A percentile compares a stretch with the other conserved stretches of the same genome.
phyloP scores from a whole-genome alignment of 1,284 basidiomycete species.

The Ceratobasidium sp. region DNA sequence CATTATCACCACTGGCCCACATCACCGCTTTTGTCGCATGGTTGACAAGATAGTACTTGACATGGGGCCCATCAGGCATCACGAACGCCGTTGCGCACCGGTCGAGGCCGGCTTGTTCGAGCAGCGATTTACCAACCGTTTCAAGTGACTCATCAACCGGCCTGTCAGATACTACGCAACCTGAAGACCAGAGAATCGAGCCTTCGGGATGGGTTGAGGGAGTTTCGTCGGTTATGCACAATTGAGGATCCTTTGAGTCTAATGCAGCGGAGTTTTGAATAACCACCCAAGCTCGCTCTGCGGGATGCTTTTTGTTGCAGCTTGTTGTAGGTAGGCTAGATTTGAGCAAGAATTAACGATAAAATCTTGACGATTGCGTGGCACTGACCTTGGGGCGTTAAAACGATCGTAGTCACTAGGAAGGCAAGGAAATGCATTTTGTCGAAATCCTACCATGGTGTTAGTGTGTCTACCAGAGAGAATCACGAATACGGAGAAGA shows the following conservation, averaged over 20 bases:
- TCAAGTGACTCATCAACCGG: neutral
- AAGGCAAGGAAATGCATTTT: neutral
- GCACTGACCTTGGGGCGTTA: neutral
- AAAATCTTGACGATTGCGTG: too few species aligned
- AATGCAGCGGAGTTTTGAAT: neutral
- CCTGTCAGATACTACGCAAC: neutral
- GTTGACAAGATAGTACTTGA: conserved; percentile 9
- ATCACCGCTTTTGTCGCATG: neutral
- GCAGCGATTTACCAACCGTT: neutral
- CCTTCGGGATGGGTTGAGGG: conserved; percentile 9
- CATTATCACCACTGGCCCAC: neutral
- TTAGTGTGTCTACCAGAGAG: too few species aligned
- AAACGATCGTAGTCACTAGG: neutral
- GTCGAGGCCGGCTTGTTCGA: neutral
- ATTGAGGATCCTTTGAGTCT: neutral
- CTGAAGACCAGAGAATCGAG: neutral
- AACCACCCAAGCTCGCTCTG: neutral
- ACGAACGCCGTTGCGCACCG: neutral
- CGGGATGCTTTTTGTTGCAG: neutral
- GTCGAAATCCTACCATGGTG: too few species aligned
- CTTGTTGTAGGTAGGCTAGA: neutral
- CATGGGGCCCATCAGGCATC: neutral
- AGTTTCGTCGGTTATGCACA: neutral
- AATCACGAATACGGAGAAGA: too few species aligned
- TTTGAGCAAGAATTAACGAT: neutral